Percentiles rank a stretch among this genome's conserved stretches.
phyloP scores from a whole-genome alignment of 306 rosid genomes.

The Quercus gilva region DNA sequence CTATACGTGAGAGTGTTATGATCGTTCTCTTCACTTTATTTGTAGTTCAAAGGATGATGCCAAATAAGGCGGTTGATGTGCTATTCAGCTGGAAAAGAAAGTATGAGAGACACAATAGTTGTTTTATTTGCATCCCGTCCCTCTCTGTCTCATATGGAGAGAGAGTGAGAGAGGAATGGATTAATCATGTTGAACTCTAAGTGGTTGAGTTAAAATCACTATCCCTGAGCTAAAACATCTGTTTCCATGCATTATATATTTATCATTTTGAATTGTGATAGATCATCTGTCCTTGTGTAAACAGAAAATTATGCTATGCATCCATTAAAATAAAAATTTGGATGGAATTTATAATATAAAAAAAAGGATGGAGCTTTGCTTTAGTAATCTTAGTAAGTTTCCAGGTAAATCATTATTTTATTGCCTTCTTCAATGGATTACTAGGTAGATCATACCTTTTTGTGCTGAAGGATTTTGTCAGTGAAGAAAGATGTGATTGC shows the following conservation, averaged over 20 bases:
- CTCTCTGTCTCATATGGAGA: not conserved
- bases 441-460: not conserved
- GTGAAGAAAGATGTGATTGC: slow-evolving; percentile 2
- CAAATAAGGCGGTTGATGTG: not conserved
- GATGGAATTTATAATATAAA: not conserved
- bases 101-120: not conserved
- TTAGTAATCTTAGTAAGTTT: not conserved
- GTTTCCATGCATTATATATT: not conserved
- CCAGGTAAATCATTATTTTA: not conserved
- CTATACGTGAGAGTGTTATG: not conserved
- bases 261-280: not conserved
- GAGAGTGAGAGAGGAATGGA: not conserved
- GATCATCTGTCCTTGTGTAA: not conserved
- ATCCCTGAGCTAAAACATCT: not conserved
- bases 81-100: not conserved
- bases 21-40: not conserved
- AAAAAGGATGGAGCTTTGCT: not conserved
- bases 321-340: not conserved
- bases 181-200: not conserved
- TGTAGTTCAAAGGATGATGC: not conserved
- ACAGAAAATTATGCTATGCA: not conserved
- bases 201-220: not conserved
- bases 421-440: not conserved
- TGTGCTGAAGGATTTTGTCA: not conserved
- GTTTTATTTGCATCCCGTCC: not conserved